Base-by-base conservation (phyloP, 1,284 basidiomycete genomes). In the Inonotus hispidus region DNA sequence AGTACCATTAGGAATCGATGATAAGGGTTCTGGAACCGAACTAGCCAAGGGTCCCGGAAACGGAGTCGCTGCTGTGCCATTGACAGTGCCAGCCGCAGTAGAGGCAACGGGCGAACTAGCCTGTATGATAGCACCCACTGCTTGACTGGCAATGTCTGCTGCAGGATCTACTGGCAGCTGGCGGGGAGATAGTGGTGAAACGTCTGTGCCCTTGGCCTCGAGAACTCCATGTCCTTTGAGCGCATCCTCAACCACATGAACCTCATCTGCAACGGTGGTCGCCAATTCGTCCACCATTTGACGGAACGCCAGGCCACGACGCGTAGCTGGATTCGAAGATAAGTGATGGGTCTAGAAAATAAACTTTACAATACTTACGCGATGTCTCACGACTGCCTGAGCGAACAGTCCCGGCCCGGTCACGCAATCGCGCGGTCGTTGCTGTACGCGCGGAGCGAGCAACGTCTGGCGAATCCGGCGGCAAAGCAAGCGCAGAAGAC, bases 401-500 rank as follows among this genome's bases (percentile, higher is more conserved):
- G 45, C 39, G 46, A 14, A 60, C 38, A 3, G 38, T 47, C 29
- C 55, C 47, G 2, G 38, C 53, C 10, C 35, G 50, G 19, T 52
- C 62, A 21, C 53, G 27, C 37, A 59, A 39, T 23, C 56, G 47
- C 41, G 46, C 54, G 16, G 39, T 27, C 25, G 63, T 38, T 6
- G 27, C 39, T 2, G 53, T 14, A 32, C 47, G 59, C n/a, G 59
- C 59, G 14, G 62, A 60, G 19, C 41, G 38, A 14, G 46, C 38
- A 29, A 60, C 11, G 27, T 61, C 62, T n/a, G 62, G 62, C 11
- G 62, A 63, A 38, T 60, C 49, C 19, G 62, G 49, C 27, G 58
- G 57, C 13, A 60, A 23, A 27, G 55, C 47, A 16, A 61, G 52
- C 19, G 59, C 53, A 23, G 63, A 60, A 19, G 72, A 65, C 29